Base-by-base conservation (phyloP, 352 stramenopile species). In the Phytopythium oedochilum region DNA sequence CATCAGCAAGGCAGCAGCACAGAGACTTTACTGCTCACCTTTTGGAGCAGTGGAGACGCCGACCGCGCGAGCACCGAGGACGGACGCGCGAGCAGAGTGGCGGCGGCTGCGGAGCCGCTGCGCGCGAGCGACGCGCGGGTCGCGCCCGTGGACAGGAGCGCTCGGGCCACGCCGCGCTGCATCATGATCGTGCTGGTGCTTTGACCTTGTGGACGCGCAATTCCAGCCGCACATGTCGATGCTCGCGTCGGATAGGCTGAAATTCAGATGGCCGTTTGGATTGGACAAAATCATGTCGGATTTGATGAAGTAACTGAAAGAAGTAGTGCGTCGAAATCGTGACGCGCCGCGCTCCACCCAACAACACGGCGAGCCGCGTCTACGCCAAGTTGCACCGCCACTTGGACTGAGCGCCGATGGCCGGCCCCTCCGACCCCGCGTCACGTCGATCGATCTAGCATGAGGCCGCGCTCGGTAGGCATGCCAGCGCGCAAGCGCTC, bases 81-180 rank as follows among this genome's bases (percentile, higher is more conserved):
- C 9, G 40, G 29, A 11, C 40, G 40, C 22, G 7, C 40, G 22
- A 46, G 40, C 11, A 46, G 5, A 20, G 40, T 31, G 1, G 40
- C 40, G 11, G 29, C 49, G 14, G 47, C 40, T 11, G 63, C 18
- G 3, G 28, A 17, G 1, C 29, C 46, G 28, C 9, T 15, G n/a
- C n/a, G 29, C 17, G 28, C 3, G 18, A 17, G 28, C 9, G 46
- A 38, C 17, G 26, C 44, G 40, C 40, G 23, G 23, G 64, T 9
- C 26, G 31, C 53, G 25, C 63, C 63, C 49, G 69, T 42, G 28
- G 50, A 22, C 25, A 55, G 59, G 20, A 60, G 26, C n/a, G 61
- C 34, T 46, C 57, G 61, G 44, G 55, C 40, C 44, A 64, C 63
- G 48, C 57, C 45, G 57, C 66, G 70, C 53, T 69, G 60, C 56